A percentile compares a stretch with the other conserved stretches of the same genome.
Evolutionary conservation across 495 filamentous ascomycete species (phyloP).

Genomic region (Penicillium ochrochloron): DNA sequence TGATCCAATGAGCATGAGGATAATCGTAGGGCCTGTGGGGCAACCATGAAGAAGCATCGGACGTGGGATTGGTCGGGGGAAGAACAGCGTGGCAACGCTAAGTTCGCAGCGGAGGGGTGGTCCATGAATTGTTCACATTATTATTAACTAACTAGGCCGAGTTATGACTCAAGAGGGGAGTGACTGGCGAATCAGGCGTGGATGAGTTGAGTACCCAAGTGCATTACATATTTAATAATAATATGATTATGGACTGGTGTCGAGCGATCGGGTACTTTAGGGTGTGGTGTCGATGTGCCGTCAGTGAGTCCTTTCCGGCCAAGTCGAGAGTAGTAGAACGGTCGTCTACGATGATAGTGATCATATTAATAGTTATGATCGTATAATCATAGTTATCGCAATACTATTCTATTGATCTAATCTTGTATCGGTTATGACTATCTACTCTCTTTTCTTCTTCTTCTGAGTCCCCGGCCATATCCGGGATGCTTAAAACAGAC

Average conservation of each 20-base stretch:
- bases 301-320: too few relatives aligned
- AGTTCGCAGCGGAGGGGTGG: too few relatives aligned
- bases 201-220: background rate
- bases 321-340: too few relatives aligned
- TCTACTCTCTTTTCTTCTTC: background rate
- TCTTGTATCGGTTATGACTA: background rate
- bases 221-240: too few relatives aligned
- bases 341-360: too few relatives aligned
- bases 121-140: background rate
- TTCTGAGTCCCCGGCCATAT: conserved; percentile 11
- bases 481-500: background rate
- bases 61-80: conserved; percentile 19
- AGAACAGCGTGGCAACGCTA: conserved; percentile 33
- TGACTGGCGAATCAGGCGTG: background rate
- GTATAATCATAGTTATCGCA: too few relatives aligned
- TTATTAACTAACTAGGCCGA: background rate
- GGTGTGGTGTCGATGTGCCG: background rate
- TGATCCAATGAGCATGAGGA: conserved; percentile 18
- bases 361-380: background rate
- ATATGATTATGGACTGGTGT: too few relatives aligned
- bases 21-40: conserved; percentile 2
- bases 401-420: too few relatives aligned
- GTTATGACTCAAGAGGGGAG: conserved; percentile 4
- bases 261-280: conserved; percentile 1
- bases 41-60: background rate